Evolutionary conservation across 2,329 filamentous ascomycete species (phyloP), one percentile per base, ranked within the genome.

Genomic region (Curvularia sp.): DNA sequence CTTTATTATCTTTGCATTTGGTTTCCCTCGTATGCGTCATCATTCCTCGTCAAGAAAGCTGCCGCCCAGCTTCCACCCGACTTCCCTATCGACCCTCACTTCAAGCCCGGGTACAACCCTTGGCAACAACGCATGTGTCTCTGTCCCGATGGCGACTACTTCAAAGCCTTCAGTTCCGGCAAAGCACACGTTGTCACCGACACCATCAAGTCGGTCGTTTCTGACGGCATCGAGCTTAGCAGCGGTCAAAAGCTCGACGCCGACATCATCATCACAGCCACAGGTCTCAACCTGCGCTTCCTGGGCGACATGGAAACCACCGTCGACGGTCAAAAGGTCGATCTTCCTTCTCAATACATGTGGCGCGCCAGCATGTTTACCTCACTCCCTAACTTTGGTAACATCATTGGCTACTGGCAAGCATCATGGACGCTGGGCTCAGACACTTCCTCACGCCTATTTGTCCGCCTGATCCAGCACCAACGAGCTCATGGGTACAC

Each of bases 101-200:
- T 83, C 70, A 78, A 79, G 5, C 81, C 81, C 0, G 68, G 63
- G 12, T 83, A 83, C 71, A 79, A 80, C 54, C 81, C 81, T 1
- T 83, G 90, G 82, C 84, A 92, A 54, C 91, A 96, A 74, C 86
- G 92, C 0, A 79, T 95, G 7, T 95, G 92, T 68, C 79, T 92
- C 59, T 88, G 79, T n/a, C 84, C 84, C 0, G 82, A 86, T 55
- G 84, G 83, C 20, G 86, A 88, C 68, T 87, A 87, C 72, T 88
- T 85, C 77, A 71, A 80, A 22, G 76, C 78, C 33, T 77, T 88
- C 18, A 79, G 80, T 15, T 69, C 75, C 1, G 85, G 84, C 31
- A 82, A 81, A 55, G 83, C 82, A 1, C 76, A 80, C 46, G 77
- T 88, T n/a, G 81, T 81, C 20, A 87, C 86, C 3, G 84, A 82